A percentile compares a stretch with the other conserved stretches of the same genome.
phyloP scores from a whole-genome alignment of 495 filamentous ascomycete genomes.

The Neurospora africana region DNA sequence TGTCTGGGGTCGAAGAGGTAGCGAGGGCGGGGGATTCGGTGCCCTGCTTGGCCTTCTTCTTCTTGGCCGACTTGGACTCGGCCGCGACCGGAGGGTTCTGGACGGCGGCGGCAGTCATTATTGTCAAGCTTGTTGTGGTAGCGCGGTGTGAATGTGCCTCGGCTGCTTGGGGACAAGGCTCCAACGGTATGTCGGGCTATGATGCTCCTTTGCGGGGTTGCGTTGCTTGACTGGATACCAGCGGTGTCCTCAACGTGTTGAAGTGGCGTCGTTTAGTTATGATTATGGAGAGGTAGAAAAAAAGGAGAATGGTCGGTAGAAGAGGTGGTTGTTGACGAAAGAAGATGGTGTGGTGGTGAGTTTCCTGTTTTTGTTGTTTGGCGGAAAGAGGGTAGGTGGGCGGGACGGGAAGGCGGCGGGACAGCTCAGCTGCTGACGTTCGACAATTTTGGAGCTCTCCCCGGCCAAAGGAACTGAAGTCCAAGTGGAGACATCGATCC shows the following conservation, averaged over 20 bases:
- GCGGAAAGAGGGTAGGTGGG: neutral
- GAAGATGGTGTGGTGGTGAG: neutral
- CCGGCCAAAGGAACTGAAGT: neutral
- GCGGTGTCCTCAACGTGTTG: neutral
- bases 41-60: slow-evolving; percentile 62
- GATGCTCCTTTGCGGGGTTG: neutral
- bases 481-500: neutral
- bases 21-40: slow-evolving; percentile 37
- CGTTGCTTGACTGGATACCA: neutral
- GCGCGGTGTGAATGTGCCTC: neutral
- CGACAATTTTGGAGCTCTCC: neutral
- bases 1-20: slow-evolving; percentile 30
- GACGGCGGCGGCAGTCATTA: slow-evolving; percentile 39
- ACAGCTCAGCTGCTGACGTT: neutral
- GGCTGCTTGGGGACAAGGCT: neutral
- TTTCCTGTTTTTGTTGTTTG: neutral
- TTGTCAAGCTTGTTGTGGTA: slow-evolving; percentile 5
- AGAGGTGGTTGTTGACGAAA: neutral
- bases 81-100: slow-evolving; percentile 39
- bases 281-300: neutral
- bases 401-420: neutral
- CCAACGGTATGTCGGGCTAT: neutral
- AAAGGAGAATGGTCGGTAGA: neutral
- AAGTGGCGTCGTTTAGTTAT: neutral
- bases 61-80: slow-evolving; percentile 55